phyloP scores from a whole-genome alignment of 305 asterid genomes.

The Fraxinus sp. region DNA sequence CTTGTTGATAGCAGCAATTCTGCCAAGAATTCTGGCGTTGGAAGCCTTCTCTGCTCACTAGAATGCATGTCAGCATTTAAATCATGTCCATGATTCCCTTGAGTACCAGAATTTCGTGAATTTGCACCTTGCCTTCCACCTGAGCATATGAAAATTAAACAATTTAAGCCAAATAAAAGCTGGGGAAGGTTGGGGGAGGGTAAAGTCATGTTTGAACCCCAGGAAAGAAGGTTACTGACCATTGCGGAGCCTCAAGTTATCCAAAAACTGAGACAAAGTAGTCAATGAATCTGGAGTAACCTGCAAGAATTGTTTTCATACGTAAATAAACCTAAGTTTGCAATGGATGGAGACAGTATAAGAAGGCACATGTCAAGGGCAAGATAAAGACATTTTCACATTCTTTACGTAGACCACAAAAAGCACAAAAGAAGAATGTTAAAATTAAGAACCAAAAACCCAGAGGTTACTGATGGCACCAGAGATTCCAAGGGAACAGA shows the following conservation, averaged over 20 bases:
- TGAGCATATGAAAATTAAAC: conserved; percentile 28
- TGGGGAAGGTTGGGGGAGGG: neutral
- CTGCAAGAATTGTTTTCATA: conserved; percentile 37
- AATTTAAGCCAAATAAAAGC: conserved; percentile 14
- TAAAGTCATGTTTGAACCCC: conserved; percentile 4
- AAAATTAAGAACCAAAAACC: neutral
- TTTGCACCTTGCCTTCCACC: conserved; percentile 46
- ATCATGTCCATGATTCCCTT: conserved; percentile 40
- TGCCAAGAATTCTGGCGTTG: conserved; percentile 76
- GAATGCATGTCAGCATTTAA: conserved; percentile 40
- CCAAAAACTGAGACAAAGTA: conserved; percentile 65
- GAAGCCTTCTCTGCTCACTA: conserved; percentile 57
- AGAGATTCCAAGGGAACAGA: conserved; percentile 45
- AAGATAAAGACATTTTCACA: neutral
- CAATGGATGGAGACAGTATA: conserved; percentile 6
- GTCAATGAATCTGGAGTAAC: conserved; percentile 80
- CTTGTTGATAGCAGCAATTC: conserved; percentile 64
- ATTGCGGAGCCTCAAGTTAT: conserved; percentile 59
- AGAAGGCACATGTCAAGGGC: neutral
- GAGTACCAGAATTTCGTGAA: conserved; percentile 39
- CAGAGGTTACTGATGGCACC: conserved; percentile 63
- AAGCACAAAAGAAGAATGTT: conserved; percentile 1
- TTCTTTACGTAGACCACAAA: conserved; percentile 6
- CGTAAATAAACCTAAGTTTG: neutral
- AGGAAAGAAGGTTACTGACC: conserved; percentile 46